phyloP scores from a whole-genome alignment of 257 asterid genomes.

The Solanum bulbocastanum region DNA sequence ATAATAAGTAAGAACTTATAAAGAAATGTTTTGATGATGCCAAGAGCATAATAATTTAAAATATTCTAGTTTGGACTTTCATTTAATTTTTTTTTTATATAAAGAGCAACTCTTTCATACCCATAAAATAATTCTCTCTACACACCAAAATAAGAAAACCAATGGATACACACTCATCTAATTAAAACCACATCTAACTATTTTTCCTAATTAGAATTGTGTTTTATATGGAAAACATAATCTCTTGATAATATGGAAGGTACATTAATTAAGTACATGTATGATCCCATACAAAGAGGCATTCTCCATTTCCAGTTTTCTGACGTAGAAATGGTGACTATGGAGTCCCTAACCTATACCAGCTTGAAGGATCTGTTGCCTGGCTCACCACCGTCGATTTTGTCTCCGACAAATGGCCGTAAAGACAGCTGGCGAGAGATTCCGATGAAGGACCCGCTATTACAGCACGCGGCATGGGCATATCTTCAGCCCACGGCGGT shows the following conservation, averaged over 20 bases:
- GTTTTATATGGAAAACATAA: constrained; percentile 2
- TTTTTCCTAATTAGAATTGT: background rate
- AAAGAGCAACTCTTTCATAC: background rate
- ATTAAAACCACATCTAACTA: background rate
- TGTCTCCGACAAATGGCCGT: constrained; percentile 19
- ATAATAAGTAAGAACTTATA: background rate
- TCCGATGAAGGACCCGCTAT: constrained; percentile 65
- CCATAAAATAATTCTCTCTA: background rate
- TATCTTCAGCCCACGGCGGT: constrained; percentile 63
- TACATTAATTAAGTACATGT: constrained; percentile 1
- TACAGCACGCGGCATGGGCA: constrained; percentile 94
- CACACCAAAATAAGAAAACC: background rate
- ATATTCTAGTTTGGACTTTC: background rate
- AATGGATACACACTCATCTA: background rate
- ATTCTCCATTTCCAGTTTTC: background rate
- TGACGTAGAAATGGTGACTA: constrained; percentile 20
- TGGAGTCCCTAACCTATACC: constrained; percentile 23
- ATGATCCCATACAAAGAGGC: background rate
- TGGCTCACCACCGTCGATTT: constrained; percentile 20
- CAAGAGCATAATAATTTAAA: background rate
- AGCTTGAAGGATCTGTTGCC: constrained; percentile 61
- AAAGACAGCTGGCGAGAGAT: constrained; percentile 63
- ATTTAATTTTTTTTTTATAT: background rate
- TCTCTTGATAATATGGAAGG: constrained; percentile 19
- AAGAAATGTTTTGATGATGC: background rate